Evolutionary conservation across 495 filamentous ascomycete genomes (phyloP).

Genomic region (Annulohypoxylon stygium): DNA sequence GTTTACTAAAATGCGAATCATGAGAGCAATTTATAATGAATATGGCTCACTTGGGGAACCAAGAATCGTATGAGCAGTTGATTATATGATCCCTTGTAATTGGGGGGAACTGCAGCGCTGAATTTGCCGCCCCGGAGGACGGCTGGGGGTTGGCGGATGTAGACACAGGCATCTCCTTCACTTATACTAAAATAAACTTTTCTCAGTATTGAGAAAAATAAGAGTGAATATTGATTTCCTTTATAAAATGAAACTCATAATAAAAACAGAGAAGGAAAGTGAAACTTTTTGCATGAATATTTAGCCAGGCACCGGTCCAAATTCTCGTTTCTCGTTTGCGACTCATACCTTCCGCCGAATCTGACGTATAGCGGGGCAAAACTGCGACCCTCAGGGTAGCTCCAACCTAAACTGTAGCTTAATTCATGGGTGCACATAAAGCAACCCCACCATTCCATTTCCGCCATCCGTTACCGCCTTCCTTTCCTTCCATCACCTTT

Average conservation of each 20-base stretch:
- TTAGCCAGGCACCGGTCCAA: neutral
- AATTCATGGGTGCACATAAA: neutral
- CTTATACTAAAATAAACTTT: neutral
- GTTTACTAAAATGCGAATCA: neutral
- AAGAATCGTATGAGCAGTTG: slow-evolving; percentile 92
- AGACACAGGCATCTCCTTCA: slow-evolving; percentile 44
- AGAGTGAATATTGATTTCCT: neutral
- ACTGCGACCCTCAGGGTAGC: slow-evolving; percentile 24
- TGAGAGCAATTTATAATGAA: neutral
- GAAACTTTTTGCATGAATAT: neutral
- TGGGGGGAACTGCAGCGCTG: slow-evolving; percentile 75
- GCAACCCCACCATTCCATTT: slow-evolving; percentile 30
- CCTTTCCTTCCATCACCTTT: slow-evolving; percentile 19
- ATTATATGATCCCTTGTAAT: slow-evolving; percentile 87
- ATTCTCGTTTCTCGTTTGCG: slow-evolving; percentile 22
- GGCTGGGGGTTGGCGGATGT: slow-evolving; percentile 41
- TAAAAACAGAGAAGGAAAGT: neutral
- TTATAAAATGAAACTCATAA: neutral
- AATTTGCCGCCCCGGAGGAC: slow-evolving; percentile 29
- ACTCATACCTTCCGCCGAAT: slow-evolving; percentile 28
- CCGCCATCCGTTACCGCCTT: slow-evolving; percentile 41
- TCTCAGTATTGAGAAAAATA: neutral
- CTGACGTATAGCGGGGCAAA: slow-evolving; percentile 36
- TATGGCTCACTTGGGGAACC: slow-evolving; percentile 78
- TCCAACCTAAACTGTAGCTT: slow-evolving; percentile 12